Conservation (phyloP, 768 basidiomycete species). For the Psilocybe subaeruginosa region DNA sequence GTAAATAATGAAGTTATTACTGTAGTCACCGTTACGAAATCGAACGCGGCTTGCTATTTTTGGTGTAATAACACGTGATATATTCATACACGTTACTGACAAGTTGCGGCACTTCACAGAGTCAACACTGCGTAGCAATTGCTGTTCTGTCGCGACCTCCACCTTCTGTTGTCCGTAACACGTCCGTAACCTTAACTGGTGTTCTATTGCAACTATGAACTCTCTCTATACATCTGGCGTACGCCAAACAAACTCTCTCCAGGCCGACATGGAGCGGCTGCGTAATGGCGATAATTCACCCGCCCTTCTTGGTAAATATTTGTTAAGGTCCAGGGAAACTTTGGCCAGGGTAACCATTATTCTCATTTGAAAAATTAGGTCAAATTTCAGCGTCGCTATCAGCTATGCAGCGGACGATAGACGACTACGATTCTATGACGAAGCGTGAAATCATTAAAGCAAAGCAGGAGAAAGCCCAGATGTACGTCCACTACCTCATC, state of each 20-base stretch:
- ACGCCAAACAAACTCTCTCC: conserved; percentile 86
- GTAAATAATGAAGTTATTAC: too few relatives aligned
- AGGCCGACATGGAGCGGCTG: conserved; percentile 84
- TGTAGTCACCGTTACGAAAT: too few relatives aligned
- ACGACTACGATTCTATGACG: conserved; percentile 97
- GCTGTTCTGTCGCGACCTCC: too few relatives aligned
- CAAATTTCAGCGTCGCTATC: conserved; percentile 98
- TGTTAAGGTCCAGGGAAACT: neutral
- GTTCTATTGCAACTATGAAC: conserved; percentile 62
- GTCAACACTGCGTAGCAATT: too few relatives aligned
- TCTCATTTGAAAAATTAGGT: conserved; percentile 49
- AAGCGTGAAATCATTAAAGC: conserved; percentile 95
- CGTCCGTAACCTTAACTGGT: too few relatives aligned
- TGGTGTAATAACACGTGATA: too few relatives aligned
- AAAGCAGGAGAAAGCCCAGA: conserved; percentile 95
- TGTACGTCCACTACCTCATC: conserved; percentile 47
- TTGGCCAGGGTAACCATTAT: neutral
- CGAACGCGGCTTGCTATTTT: too few relatives aligned
- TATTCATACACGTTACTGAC: too few relatives aligned
- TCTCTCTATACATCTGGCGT: conserved; percentile 93
- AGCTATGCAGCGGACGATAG: conserved; percentile 91
- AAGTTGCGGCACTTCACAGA: too few relatives aligned
- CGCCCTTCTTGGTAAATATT: conserved; percentile 76
- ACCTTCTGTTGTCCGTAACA: too few relatives aligned
- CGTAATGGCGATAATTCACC: conserved; percentile 80